Evolutionary conservation across 2,329 filamentous ascomycete species (phyloP), one percentile per base, ranked within the genome.

Genomic region (Penicillium palitans): DNA sequence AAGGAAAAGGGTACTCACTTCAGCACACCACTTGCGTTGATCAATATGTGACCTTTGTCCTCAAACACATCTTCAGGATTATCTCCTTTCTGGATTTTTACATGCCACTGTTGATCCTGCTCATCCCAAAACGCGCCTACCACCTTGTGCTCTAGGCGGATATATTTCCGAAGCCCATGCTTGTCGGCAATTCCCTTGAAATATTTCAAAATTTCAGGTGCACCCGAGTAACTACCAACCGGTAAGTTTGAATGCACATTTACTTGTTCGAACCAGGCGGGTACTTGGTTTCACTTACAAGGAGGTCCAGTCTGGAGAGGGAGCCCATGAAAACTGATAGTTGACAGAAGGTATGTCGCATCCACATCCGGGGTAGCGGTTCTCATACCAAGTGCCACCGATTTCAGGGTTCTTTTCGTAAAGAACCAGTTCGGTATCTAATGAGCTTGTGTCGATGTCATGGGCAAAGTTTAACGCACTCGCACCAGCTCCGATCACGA

Each of bases 371-470:
- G 71, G 70, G 53, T 73, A 73, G 31, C 65, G 61, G 57, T 73
- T 74, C 35, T 73, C 71, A 12, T 68, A 64, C 74, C 74, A 76
- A 33, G 73, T 71, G n/a, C 72, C 74, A 6, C 73, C 74, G 52
- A 76, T 63, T 40, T 72, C 69, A n/a, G 69, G 61, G 46, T 76
- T 76, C 66, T 71, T 71, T 33, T 72, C 70, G 41, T 71, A 73
- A 24, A 64, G 56, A 19, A 62, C 63, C 44, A 70, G 60, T 25
- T 66, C 65, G 8, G 60, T 62, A 46, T 62, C 61, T 56, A 58
- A 33, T 19, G 49, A 2, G 35, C 55, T 58, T 19, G 50, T 59
- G 25, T 62, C 60, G n/a, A 63, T 45, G 3, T 65, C 61, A 35
- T 61, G 61, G 1, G 58, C 62, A 24, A 65, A 60, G 19, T 63